Percentiles rank a stretch among this genome's conserved stretches.
Conservation (phyloP, 148 eudicot species). For the Rhododendron henanense region DNA sequence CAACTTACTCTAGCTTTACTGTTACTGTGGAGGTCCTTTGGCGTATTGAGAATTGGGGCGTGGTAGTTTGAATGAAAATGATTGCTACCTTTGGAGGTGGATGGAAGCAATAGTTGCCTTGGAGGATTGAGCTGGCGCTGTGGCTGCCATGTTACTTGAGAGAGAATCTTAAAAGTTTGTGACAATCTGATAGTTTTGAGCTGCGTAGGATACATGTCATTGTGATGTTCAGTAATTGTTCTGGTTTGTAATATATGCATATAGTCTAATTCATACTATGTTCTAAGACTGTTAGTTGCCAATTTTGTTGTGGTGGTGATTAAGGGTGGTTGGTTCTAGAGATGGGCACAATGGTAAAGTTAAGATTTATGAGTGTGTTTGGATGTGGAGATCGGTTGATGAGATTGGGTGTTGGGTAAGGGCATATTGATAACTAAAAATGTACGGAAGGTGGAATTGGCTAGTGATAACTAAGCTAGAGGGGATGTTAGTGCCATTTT, state of each 20-base stretch:
- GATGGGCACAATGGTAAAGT: neutral
- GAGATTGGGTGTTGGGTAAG: neutral
- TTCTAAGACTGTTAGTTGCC: neutral
- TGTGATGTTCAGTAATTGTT: neutral
- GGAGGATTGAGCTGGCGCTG: neutral
- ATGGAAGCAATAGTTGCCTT: neutral
- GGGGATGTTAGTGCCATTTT: neutral
- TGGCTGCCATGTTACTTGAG: neutral
- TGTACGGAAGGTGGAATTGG: neutral
- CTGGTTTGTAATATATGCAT: neutral
- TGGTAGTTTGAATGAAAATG: neutral
- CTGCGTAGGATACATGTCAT: neutral
- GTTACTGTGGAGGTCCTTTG: neutral
- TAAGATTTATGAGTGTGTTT: neutral
- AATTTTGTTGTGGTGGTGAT: neutral
- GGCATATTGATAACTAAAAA: neutral
- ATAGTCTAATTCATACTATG: neutral
- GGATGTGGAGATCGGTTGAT: neutral
- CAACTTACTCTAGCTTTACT: neutral
- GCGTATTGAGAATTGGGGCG: neutral
- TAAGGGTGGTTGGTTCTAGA: neutral
- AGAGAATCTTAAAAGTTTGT: neutral
- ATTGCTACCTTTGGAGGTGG: neutral
- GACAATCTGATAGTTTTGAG: neutral
- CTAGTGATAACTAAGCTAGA: neutral